Percentiles rank a stretch among this genome's conserved stretches.
phyloP scores from a whole-genome alignment of 257 asterid genomes.

The Cinchona pubescens region DNA sequence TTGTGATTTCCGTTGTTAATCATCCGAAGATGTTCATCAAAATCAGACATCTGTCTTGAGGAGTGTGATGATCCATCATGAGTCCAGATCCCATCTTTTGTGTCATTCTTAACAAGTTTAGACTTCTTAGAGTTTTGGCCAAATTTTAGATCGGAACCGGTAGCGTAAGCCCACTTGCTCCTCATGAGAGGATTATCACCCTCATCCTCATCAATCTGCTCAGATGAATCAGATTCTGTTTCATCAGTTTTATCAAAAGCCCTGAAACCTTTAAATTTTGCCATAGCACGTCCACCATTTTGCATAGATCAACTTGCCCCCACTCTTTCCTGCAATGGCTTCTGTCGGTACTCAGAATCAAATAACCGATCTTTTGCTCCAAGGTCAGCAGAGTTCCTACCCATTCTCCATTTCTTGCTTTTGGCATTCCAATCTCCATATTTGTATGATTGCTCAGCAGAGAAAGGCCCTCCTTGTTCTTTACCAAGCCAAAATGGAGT shows the following conservation, averaged over 20 bases:
- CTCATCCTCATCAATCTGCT: conserved; percentile 60
- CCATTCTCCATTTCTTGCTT: conserved; percentile 58
- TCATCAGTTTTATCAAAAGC: conserved; percentile 57
- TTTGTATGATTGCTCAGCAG: conserved; percentile 46
- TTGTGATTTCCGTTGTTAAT: conserved; percentile 32
- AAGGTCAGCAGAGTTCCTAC: conserved; percentile 50
- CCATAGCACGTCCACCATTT: conserved; percentile 50
- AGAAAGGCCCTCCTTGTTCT: conserved; percentile 45
- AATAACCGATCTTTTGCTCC: conserved; percentile 42
- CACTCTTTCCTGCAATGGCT: conserved; percentile 46
- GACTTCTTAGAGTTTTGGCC: conserved; percentile 41
- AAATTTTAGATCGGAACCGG: conserved; percentile 55
- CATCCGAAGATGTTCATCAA: conserved; percentile 39
- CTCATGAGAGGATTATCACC: conserved; percentile 87
- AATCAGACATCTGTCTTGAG: conserved; percentile 38
- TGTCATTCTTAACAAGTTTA: conserved; percentile 48
- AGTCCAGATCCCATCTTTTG: conserved; percentile 39
- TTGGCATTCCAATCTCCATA: conserved; percentile 45
- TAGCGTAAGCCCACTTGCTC: conserved; percentile 93
- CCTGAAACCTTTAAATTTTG: conserved; percentile 41
- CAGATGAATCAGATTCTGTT: conserved; percentile 96
- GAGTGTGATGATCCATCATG: conserved; percentile 51
- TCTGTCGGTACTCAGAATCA: conserved; percentile 48
- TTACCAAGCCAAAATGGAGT: conserved; percentile 53
- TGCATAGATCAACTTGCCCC: conserved; percentile 38